Evolutionary conservation across 2,329 filamentous ascomycete species (phyloP).

Genomic region (Venturia aucupariae): DNA sequence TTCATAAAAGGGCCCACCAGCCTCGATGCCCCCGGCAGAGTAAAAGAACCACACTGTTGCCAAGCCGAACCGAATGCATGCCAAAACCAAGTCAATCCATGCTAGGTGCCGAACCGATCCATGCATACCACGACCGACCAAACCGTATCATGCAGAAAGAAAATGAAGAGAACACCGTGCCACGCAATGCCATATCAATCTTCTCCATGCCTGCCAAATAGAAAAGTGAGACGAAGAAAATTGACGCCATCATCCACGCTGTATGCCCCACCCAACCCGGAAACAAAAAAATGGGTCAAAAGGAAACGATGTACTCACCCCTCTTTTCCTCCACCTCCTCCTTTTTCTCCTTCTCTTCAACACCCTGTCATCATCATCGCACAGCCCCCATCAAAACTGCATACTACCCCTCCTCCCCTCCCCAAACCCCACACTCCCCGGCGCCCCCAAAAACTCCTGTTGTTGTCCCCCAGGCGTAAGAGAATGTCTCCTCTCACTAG

Average conservation of each 20-base stretch:
- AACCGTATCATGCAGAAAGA: not conserved
- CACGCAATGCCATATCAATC: not conserved
- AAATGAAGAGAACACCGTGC: not conserved
- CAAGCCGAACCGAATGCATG: not conserved
- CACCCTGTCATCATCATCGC: too few species aligned
- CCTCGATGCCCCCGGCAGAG: not conserved
- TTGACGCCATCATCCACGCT: not conserved
- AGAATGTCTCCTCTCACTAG: not conserved
- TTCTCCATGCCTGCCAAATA: not conserved
- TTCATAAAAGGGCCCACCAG: not conserved
- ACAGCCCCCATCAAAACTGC: not conserved
- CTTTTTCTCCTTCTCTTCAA: too few species aligned
- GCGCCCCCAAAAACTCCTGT: not conserved
- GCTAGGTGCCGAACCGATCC: too few species aligned
- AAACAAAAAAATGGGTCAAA: not conserved
- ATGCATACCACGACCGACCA: not conserved
- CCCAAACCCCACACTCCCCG: not conserved
- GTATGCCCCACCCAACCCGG: not conserved
- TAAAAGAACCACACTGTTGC: not conserved
- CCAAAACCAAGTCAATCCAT: too few species aligned
- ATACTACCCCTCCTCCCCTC: slow-evolving; percentile 2
- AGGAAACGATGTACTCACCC: not conserved
- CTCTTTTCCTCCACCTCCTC: not conserved
- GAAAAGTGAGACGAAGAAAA: too few species aligned
- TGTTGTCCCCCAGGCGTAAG: not conserved